Conservation (phyloP, 176 grass and related monocot genomes). For the Triticum aestivum region DNA sequence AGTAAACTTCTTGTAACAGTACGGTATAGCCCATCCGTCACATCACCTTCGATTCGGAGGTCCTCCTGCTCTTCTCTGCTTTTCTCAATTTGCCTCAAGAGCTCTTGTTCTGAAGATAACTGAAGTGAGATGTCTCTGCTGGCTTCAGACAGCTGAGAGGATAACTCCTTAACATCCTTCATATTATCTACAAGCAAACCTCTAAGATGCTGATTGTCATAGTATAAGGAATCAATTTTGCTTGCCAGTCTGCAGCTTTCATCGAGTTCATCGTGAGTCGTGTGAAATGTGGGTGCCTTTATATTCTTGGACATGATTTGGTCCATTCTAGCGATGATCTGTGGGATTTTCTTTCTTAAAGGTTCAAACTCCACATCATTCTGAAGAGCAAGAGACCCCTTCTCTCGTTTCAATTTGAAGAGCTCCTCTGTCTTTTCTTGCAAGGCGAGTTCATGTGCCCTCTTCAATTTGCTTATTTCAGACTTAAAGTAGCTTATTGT, state of each 20-base stretch:
- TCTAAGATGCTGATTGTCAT: slow-evolving; percentile 70
- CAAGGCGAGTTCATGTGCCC: slow-evolving; percentile 68
- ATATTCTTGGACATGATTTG: slow-evolving; percentile 65
- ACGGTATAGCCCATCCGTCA: slow-evolving; percentile 60
- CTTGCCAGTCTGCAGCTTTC: slow-evolving; percentile 53
- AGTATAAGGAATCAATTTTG: slow-evolving; percentile 69
- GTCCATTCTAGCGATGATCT: slow-evolving; percentile 75
- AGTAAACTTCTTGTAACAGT: slow-evolving; percentile 65
- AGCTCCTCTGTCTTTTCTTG: slow-evolving; percentile 92
- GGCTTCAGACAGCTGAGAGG: slow-evolving; percentile 60
- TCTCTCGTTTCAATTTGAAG: slow-evolving; percentile 87
- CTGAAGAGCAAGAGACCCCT: slow-evolving; percentile 66
- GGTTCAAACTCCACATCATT: slow-evolving; percentile 87
- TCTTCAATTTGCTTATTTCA: slow-evolving; percentile 89
- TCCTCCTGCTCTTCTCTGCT: slow-evolving; percentile 56
- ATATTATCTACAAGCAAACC: slow-evolving; percentile 69
- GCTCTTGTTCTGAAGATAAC: slow-evolving; percentile 42
- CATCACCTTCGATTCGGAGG: slow-evolving; percentile 49
- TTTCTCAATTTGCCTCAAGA: slow-evolving; percentile 64
- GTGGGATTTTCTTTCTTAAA: slow-evolving; percentile 75
- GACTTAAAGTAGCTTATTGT: slow-evolving; percentile 85
- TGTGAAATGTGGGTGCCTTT: slow-evolving; percentile 39
- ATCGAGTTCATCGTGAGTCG: slow-evolving; percentile 40
- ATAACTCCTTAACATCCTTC: slow-evolving; percentile 76
- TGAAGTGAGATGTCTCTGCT: slow-evolving; percentile 55